Evolutionary conservation across 2,329 filamentous ascomycete genomes (phyloP).

Genomic region (Talaromyces amestolkiae): DNA sequence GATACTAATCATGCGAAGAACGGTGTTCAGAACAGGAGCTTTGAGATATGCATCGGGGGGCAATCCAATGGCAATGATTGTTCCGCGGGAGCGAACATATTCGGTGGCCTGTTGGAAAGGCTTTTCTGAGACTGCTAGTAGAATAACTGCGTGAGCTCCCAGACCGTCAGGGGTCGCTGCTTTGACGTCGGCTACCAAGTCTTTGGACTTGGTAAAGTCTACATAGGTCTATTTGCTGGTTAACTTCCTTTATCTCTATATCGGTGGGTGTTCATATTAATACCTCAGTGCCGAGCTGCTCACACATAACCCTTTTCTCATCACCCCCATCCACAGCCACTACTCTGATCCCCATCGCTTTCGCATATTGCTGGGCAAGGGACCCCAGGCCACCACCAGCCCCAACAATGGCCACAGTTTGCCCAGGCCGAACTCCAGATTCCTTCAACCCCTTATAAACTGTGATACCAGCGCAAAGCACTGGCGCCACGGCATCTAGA

Average conservation of each 20-base stretch:
- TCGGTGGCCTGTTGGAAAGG: constrained; percentile 92
- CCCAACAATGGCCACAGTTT: constrained; percentile 80
- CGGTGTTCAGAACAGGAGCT: constrained; percentile 85
- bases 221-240: constrained; percentile 56
- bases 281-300: constrained; percentile 64
- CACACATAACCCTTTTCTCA: constrained; percentile 69
- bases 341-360: constrained; percentile 78
- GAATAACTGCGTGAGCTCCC: constrained; percentile 81
- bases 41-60: constrained; percentile 75
- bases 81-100: constrained; percentile 80
- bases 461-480: constrained; percentile 82
- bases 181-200: constrained; percentile 82
- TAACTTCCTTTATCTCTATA: not conserved
- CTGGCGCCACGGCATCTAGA: constrained; percentile 73
- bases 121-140: constrained; percentile 83
- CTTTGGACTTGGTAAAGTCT: constrained; percentile 73
- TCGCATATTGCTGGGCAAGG: constrained; percentile 82
- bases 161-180: constrained; percentile 74
- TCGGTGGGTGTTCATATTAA: not conserved
- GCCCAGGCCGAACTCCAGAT: constrained; percentile 68
- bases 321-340: constrained; percentile 80
- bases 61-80: constrained; percentile 84
- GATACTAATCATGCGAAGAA: constrained; percentile 87
- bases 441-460: constrained; percentile 90
- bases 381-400: constrained; percentile 82